Conservation (phyloP, 352 stramenopile genomes). For the Phytophthora syringae region DNA sequence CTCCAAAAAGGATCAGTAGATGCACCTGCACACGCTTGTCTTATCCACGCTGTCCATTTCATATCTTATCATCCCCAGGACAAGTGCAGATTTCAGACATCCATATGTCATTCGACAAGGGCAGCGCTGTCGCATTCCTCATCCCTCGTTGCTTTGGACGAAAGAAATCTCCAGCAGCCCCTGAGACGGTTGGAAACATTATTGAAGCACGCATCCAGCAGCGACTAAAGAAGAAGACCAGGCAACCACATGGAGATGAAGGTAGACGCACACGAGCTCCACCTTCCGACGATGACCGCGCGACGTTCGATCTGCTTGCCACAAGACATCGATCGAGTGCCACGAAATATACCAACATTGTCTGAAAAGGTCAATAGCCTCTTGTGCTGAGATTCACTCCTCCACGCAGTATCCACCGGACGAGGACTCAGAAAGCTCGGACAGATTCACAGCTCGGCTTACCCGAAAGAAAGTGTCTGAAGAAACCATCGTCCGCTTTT, state of each 20-base stretch:
- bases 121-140: slow-evolving; percentile 2
- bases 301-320: slow-evolving; percentile 17
- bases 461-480: slow-evolving; percentile 7
- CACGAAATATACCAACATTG: slow-evolving; percentile 1
- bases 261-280: neutral
- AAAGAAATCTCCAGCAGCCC: slow-evolving; percentile 5
- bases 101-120: slow-evolving; percentile 7
- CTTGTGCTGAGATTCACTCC: slow-evolving; percentile 18
- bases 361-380: neutral
- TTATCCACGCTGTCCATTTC: slow-evolving; percentile 16
- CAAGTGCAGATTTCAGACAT: slow-evolving; percentile 6
- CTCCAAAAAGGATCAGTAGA: neutral
- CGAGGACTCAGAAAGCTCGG: slow-evolving; percentile 1
- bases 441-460: slow-evolving; percentile 8
- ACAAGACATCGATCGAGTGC: slow-evolving; percentile 3
- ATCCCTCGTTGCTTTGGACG: slow-evolving; percentile 20
- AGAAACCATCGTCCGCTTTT: slow-evolving; percentile 20
- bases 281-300: neutral
- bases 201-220: slow-evolving; percentile 21
- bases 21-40: slow-evolving; percentile 3
- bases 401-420: slow-evolving; percentile 1
- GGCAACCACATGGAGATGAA: neutral
- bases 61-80: slow-evolving; percentile 2
- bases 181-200: neutral
- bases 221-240: slow-evolving; percentile 25